A percentile compares a stretch with the other conserved stretches of the same genome.
Conservation (phyloP, 2,329 filamentous ascomycete genomes). For the Colletotrichum simmondsii region DNA sequence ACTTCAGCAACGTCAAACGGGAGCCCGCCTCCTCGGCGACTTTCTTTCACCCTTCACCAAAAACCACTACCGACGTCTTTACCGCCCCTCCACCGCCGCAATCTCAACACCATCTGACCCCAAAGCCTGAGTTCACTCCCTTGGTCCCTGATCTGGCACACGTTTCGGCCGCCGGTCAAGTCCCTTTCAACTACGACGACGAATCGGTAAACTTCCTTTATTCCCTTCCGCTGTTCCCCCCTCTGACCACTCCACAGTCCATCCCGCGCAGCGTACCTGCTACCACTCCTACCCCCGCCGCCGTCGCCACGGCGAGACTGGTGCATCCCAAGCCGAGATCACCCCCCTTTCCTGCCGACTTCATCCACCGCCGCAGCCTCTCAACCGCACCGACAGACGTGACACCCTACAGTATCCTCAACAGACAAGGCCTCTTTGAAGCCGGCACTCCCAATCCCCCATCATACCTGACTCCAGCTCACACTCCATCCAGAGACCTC, state of each 20-base stretch:
- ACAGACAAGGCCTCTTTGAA: not conserved
- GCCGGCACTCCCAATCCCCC: not conserved
- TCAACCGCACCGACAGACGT: not conserved
- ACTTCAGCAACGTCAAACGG: not conserved
- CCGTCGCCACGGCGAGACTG: not conserved
- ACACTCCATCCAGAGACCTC: not conserved
- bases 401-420: slow-evolving; percentile 11
- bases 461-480: not conserved
- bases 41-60: not conserved
- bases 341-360: not conserved
- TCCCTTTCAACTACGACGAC: slow-evolving; percentile 14
- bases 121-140: not conserved
- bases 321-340: slow-evolving; percentile 12
- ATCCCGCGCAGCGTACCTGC: not conserved
- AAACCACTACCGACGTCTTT: not conserved
- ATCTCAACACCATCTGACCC: not conserved
- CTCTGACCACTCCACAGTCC: not conserved
- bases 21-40: not conserved
- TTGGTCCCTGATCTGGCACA: slow-evolving; percentile 7
- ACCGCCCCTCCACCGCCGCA: not conserved
- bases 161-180: not conserved
- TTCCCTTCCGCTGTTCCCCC: not conserved
- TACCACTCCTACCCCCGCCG: not conserved
- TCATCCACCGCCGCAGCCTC: not conserved
- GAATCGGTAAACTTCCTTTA: not conserved